Conservation (phyloP, 2,329 filamentous ascomycete species). For the Curvularia sp. region DNA sequence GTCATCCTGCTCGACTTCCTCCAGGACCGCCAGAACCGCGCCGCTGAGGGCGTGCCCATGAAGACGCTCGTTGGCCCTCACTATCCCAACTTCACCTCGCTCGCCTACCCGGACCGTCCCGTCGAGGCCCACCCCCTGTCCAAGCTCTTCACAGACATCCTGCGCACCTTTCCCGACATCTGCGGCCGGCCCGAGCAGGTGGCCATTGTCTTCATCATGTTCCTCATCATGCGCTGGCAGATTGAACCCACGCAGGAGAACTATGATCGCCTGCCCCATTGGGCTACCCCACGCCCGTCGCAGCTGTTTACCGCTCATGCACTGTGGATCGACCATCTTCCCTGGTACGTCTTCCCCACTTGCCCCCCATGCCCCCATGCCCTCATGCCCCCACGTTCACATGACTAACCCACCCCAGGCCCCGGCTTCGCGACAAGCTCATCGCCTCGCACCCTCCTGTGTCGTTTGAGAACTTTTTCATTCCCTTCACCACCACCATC, state of each 20-base stretch:
- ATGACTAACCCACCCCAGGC: conserved; percentile 52
- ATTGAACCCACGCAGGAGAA: conserved; percentile 80
- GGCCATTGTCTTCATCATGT: conserved; percentile 85
- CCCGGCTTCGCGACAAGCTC: conserved; percentile 74
- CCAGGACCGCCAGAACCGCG: conserved; percentile 69
- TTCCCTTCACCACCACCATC: conserved; percentile 78
- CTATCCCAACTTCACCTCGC: conserved; percentile 80
- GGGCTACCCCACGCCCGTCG: conserved; percentile 69
- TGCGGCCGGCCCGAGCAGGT: conserved; percentile 81
- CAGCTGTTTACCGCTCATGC: conserved; percentile 76
- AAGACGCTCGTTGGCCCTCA: conserved; percentile 75
- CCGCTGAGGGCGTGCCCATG: conserved; percentile 68
- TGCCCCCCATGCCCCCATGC: not conserved
- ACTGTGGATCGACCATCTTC: conserved; percentile 82
- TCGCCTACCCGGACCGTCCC: conserved; percentile 73
- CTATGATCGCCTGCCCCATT: conserved; percentile 77
- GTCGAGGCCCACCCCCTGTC: conserved; percentile 77
- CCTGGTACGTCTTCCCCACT: conserved; percentile 61
- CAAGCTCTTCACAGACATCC: conserved; percentile 83
- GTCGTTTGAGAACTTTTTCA: conserved; percentile 81
- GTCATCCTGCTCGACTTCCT: conserved; percentile 82
- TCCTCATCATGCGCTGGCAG: conserved; percentile 82
- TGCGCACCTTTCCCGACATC: conserved; percentile 83
- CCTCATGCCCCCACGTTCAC: not conserved
- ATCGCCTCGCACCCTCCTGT: conserved; percentile 63